Percentiles rank a stretch among this genome's conserved stretches.
These are phyloP conservation scores for Sanghuangporus weigelae DNA, from an alignment of 1,284 basidiomycete species.

Conservation along the genomic window DNA sequence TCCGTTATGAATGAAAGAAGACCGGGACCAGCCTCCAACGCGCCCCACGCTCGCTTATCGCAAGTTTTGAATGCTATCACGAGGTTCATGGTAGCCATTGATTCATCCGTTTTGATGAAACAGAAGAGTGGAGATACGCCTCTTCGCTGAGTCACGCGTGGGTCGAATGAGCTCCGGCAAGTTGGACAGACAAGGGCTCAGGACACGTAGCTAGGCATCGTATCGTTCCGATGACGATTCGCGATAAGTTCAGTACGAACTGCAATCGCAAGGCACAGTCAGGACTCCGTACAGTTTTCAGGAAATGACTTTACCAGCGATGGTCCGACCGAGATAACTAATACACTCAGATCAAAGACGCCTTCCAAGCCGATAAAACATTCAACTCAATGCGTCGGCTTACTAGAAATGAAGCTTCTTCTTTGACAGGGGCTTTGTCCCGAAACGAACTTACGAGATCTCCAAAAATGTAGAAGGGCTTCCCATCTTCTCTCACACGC, in stretches of 20 bases:
- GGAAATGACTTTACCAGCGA: neutral
- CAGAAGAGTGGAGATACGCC: neutral
- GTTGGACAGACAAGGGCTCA: neutral
- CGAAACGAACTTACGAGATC: neutral
- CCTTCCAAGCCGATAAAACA: neutral
- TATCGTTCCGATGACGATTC: neutral
- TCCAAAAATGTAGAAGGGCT: neutral
- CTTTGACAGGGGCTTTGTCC: neutral
- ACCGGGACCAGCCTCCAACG: neutral
- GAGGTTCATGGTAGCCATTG: neutral
- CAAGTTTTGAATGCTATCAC: neutral
- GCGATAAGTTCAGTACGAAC: neutral
- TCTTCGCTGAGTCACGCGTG: slow-evolving; percentile 1
- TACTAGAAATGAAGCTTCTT: neutral
- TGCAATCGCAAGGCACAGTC: neutral
- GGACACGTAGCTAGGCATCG: neutral
- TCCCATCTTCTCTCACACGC: neutral
- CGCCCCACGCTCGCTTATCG: neutral
- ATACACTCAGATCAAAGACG: neutral
- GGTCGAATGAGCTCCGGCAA: neutral
- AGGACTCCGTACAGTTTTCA: neutral
- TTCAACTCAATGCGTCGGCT: neutral
- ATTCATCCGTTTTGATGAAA: neutral
- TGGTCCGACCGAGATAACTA: neutral
- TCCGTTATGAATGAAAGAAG: neutral